These are phyloP conservation scores for Cercospora beticola DNA, from an alignment of 2,329 filamentous ascomycete species.

Conservation along the genomic window DNA sequence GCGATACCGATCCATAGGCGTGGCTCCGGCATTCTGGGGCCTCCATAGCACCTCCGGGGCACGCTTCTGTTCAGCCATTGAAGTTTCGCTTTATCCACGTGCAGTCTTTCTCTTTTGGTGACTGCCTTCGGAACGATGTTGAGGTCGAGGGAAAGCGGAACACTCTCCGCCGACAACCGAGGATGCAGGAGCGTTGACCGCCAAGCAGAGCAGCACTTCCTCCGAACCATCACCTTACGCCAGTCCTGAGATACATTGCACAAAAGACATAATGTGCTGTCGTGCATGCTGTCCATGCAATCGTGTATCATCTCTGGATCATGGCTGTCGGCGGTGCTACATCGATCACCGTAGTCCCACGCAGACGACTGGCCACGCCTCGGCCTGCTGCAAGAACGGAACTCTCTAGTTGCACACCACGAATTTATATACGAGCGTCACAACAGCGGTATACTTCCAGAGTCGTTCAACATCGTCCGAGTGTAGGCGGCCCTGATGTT, in stretches of 20 bases:
- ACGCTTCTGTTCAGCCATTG: background rate
- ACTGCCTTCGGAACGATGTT: background rate
- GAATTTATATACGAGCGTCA: background rate
- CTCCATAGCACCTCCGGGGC: slow-evolving; percentile 30
- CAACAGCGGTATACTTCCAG: background rate
- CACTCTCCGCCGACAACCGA: background rate
- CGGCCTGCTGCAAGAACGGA: background rate
- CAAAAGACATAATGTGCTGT: background rate
- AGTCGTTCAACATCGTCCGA: background rate
- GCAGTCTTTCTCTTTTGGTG: background rate
- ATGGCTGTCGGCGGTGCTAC: background rate
- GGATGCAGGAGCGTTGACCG: background rate
- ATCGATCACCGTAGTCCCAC: background rate
- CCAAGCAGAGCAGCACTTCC: background rate
- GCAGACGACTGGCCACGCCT: background rate
- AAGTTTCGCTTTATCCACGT: background rate
- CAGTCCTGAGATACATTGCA: background rate
- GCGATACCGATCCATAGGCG: slow-evolving; percentile 36
- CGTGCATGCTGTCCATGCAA: background rate
- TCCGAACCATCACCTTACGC: background rate
- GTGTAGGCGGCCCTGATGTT: background rate
- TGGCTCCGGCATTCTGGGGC: slow-evolving; percentile 23
- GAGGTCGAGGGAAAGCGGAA: background rate
- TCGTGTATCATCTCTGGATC: too few species aligned
- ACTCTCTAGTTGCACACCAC: background rate